Base-by-base conservation (phyloP, 202 grass and related monocot species). In the Digitaria exilis region DNA sequence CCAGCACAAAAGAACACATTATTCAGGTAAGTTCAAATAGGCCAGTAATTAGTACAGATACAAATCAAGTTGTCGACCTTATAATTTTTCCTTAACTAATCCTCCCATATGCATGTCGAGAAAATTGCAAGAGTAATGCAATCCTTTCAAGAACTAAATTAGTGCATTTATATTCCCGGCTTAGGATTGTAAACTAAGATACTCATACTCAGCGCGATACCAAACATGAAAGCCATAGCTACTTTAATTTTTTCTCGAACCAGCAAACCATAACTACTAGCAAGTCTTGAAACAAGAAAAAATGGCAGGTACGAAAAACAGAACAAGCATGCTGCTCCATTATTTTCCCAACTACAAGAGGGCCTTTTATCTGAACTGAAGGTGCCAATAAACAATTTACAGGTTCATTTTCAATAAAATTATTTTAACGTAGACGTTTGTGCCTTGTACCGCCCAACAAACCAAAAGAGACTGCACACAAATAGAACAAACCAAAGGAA, bases 331-430 rank as follows among this genome's bases (percentile, higher is more conserved):
- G 41, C n/a, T 44, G 22, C 39, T 44, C 39, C 41, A 62, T 16
- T 17, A n/a, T 52, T 21, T 21, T 51, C 21, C 50, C 50, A 52
- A 52, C 17, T 19, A 52, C 50, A 64, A 51, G 67, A 46, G 14
- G 28, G n/a, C 39, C 45, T 58, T 74, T 58, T 58, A 75, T 57
- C 22, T 75, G 34, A 56, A 39, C 13, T 25, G 41, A 17, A 34
- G 8, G 19, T 26, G n/a, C 41, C 24, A 11, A 29, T 50, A 71
- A 71, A 50, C 32, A 58, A 14, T 58, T 58, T 56, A 58, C 21
- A 75, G 34, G 2, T 59, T 16, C 15, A 76, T 43, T 76, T 75
- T 61, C 73, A 44, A 18, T 61, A 76, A 76, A 76, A 70, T 28
- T 43, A 41, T 76, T 75, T 73, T 50, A 31, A 71, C 11, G 35